A percentile compares a stretch with the other conserved stretches of the same genome.
These are phyloP conservation scores for Coleophoma crateriformis DNA, from an alignment of 2,329 filamentous ascomycete species.

Conservation along the genomic window DNA sequence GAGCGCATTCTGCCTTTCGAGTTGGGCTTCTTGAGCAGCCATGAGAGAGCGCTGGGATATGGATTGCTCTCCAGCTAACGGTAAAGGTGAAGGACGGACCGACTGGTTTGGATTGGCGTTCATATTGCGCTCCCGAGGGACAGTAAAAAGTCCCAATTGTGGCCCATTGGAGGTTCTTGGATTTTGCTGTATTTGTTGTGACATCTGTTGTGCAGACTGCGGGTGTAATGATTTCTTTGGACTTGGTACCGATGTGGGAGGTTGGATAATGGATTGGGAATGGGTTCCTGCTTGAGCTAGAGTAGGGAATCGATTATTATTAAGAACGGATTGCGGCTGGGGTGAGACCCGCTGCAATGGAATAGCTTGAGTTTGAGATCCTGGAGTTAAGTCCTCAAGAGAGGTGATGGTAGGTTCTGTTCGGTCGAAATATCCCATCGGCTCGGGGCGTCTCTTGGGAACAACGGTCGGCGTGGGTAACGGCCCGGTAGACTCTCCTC, in stretches of 20 bases:
- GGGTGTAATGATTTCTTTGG: conserved; percentile 16
- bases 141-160: conserved; percentile 21
- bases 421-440: conserved; percentile 33
- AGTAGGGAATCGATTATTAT: conserved; percentile 21
- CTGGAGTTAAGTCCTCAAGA: conserved; percentile 33
- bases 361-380: conserved; percentile 7
- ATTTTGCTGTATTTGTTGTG: background rate
- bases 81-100: conserved; percentile 3
- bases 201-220: background rate
- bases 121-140: conserved; percentile 17
- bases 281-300: conserved; percentile 26
- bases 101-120: conserved; percentile 9
- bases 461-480: conserved; percentile 51
- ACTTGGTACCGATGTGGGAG: conserved; percentile 15
- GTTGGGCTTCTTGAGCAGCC: conserved; percentile 22
- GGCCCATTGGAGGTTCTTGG: conserved; percentile 17
- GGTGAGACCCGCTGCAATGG: conserved; percentile 19
- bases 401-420: conserved; percentile 41
- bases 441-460: conserved; percentile 47
- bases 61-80: conserved; percentile 6
- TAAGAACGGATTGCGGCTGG: conserved; percentile 11
- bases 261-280: conserved; percentile 15
- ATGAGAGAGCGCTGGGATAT: conserved; percentile 18
- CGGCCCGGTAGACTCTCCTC: conserved; percentile 54
- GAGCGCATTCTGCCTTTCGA: conserved; percentile 21